A percentile compares a stretch with the other conserved stretches of the same genome.
These are phyloP conservation scores for Backusella circina DNA, from an alignment of 192 early-diverging fungal genomes.

Conservation along the genomic window DNA sequence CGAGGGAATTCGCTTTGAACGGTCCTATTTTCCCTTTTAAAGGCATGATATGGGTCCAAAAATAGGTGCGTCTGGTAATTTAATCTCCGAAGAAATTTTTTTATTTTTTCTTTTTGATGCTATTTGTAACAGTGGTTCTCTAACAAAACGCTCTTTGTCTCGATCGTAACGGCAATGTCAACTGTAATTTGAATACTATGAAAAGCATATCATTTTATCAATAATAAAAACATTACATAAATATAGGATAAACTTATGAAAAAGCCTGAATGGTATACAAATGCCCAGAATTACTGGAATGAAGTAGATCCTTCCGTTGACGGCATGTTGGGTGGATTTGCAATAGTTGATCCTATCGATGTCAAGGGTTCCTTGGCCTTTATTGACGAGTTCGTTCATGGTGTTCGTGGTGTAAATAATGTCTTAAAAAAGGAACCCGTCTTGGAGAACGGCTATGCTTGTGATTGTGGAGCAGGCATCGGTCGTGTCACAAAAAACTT, in stretches of 20 bases:
- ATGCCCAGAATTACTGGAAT: constrained; percentile 59
- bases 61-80: background rate
- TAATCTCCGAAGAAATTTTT: background rate
- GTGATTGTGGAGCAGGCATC: constrained; percentile 95
- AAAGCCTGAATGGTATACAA: constrained; percentile 58
- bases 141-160: background rate
- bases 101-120: background rate
- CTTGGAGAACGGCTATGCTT: constrained; percentile 32
- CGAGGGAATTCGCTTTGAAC: no score
- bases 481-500: constrained; percentile 89
- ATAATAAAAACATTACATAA: background rate
- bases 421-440: constrained; percentile 16
- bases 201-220: background rate
- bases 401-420: constrained; percentile 20
- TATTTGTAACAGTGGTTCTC: background rate
- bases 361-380: constrained; percentile 64
- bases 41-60: background rate
- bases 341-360: constrained; percentile 69
- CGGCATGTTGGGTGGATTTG: constrained; percentile 93
- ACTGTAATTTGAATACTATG: background rate
- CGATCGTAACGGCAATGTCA: background rate
- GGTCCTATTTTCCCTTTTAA: no score
- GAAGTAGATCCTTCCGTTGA: constrained; percentile 62
- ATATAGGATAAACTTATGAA: constrained; percentile 13
- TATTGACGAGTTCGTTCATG: constrained; percentile 57